Evolutionary conservation across 306 rosid species (phyloP).

Genomic region (Pueraria montana): DNA sequence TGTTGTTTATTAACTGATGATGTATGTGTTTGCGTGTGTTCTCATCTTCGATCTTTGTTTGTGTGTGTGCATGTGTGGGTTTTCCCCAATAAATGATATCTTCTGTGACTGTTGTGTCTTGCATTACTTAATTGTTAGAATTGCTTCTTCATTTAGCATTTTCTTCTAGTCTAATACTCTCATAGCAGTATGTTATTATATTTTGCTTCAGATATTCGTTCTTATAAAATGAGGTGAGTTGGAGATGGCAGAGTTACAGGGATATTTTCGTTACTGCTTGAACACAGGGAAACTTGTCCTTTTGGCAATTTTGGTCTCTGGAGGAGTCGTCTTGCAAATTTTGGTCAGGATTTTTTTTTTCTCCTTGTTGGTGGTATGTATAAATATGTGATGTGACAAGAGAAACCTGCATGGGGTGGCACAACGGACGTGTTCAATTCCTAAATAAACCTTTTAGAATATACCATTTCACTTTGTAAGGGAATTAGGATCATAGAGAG

Average conservation of each 20-base stretch:
- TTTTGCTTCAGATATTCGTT: conserved; percentile 53
- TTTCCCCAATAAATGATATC: not conserved
- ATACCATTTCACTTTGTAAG: no score
- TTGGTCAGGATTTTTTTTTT: conserved; percentile 59
- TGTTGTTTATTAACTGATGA: no score
- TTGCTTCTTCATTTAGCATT: conserved; percentile 22
- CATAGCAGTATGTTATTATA: not conserved
- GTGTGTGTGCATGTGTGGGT: no score
- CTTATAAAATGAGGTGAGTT: conserved; percentile 53
- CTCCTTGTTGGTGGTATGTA: not conserved
- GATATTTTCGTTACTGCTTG: conserved; percentile 67
- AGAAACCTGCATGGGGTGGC: not conserved
- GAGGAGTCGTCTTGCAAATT: conserved; percentile 79
- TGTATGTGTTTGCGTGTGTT: no score
- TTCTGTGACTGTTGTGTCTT: no score
- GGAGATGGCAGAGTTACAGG: conserved; percentile 74
- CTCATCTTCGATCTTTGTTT: no score
- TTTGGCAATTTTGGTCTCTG: conserved; percentile 76
- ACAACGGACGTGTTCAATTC: no score
- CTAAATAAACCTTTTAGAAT: no score
- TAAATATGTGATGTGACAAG: not conserved
- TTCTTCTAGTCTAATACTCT: not conserved
- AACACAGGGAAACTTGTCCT: conserved; percentile 67
- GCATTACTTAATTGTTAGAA: not conserved
- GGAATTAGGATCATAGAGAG: no score